A percentile compares a stretch with the other conserved stretches of the same genome.
These are phyloP conservation scores for Chrysosphaeria jannelii DNA, from an alignment of 2,329 filamentous ascomycete species.

Conservation along the genomic window DNA sequence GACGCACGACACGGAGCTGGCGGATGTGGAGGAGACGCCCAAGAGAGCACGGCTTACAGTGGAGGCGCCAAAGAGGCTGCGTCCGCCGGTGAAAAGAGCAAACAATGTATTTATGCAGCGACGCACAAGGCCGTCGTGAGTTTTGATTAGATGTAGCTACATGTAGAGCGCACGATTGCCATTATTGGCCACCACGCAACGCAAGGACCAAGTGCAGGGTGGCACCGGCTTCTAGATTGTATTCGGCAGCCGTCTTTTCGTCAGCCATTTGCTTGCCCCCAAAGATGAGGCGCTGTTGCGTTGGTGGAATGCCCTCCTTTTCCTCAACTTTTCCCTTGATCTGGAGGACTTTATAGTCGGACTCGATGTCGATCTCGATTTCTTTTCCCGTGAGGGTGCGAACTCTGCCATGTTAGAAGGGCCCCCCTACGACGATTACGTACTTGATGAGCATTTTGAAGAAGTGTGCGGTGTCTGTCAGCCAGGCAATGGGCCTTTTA, in stretches of 20 bases:
- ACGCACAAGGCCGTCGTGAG: too few species aligned
- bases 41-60: too few species aligned
- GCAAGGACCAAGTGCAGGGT: slow-evolving; percentile 90
- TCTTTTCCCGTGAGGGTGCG: slow-evolving; percentile 95
- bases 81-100: too few species aligned
- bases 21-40: too few species aligned
- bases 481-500: too few species aligned
- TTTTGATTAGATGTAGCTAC: not conserved
- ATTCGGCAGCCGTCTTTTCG: slow-evolving; percentile 77
- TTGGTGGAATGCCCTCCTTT: slow-evolving; percentile 92
- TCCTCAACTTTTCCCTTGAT: slow-evolving; percentile 99
- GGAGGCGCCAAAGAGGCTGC: too few species aligned
- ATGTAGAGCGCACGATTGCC: not conserved
- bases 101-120: too few species aligned
- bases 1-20: too few species aligned
- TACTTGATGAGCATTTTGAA: too few species aligned
- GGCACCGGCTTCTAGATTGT: slow-evolving; percentile 68
- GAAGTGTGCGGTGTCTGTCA: too few species aligned
- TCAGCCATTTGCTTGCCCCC: slow-evolving; percentile 97
- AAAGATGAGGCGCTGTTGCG: slow-evolving; percentile 86
- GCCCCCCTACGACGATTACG: too few species aligned
- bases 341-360: slow-evolving; percentile 73
- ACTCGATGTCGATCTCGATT: slow-evolving; percentile 93
- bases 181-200: slow-evolving; percentile 34
- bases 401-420: too few species aligned